A percentile compares a stretch with the other conserved stretches of the same genome.
phyloP scores from a whole-genome alignment of 164 flowering plant genomes.

The Sedum album region DNA sequence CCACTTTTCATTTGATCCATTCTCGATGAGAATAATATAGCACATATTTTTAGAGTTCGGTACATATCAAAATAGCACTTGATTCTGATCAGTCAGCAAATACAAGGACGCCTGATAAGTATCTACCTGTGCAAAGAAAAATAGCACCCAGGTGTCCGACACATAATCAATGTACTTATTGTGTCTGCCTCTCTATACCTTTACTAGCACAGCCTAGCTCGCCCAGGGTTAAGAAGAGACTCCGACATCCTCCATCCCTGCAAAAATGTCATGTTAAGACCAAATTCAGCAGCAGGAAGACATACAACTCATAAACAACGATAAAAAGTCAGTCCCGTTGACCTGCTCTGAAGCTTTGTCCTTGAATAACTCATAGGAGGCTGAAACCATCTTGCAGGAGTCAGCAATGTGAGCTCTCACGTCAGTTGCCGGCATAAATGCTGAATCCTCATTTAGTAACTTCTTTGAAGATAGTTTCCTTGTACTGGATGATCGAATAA shows the following conservation, averaged over 20 bases:
- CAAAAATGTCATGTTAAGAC: constrained; percentile 9
- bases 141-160: neutral
- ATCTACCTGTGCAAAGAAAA: too few relatives aligned
- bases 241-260: constrained; percentile 99
- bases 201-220: constrained; percentile 53
- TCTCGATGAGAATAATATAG: too few relatives aligned
- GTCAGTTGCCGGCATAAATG: constrained; percentile 24
- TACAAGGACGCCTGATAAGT: too few relatives aligned
- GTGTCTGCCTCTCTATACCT: neutral
- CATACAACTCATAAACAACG: neutral
- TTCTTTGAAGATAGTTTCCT: constrained; percentile 17
- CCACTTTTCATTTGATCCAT: too few relatives aligned
- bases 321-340: neutral
- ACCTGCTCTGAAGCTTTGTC: constrained; percentile 86
- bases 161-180: neutral
- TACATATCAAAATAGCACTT: too few relatives aligned
- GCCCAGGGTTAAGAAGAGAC: constrained; percentile 90
- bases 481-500: constrained; percentile 41
- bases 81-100: too few relatives aligned
- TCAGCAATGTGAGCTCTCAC: constrained; percentile 58
- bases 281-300: neutral
- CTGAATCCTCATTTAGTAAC: constrained; percentile 18
- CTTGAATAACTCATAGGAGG: constrained; percentile 64
- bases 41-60: too few relatives aligned
- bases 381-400: constrained; percentile 78